phyloP scores from a whole-genome alignment of 768 basidiomycete genomes.

The Leccinum obscurum region DNA sequence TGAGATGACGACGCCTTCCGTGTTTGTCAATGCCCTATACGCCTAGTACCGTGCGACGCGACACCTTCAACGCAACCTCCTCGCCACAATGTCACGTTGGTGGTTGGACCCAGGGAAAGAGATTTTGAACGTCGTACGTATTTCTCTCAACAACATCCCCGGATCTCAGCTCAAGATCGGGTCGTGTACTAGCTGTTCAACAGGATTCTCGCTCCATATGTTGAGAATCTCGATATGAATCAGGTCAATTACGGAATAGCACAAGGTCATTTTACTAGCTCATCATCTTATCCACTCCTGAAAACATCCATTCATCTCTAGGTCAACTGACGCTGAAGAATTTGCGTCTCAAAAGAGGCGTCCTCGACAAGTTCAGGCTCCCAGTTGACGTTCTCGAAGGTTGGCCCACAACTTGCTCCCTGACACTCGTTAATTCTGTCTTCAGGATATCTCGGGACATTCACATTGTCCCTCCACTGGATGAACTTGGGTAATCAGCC shows the following conservation, averaged over 20 bases:
- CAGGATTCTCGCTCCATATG: slow-evolving; percentile 90
- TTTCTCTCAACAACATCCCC: background rate
- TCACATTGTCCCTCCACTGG: slow-evolving; percentile 87
- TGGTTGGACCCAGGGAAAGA: slow-evolving; percentile 88
- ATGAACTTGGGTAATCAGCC: slow-evolving; percentile 87
- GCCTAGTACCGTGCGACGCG: slow-evolving; percentile 1
- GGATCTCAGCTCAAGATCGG: background rate
- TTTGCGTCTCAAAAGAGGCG: slow-evolving; percentile 87
- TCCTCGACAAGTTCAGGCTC: slow-evolving; percentile 91
- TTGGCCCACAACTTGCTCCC: slow-evolving; percentile 22
- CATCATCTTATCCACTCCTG: background rate
- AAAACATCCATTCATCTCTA: slow-evolving; percentile 29
- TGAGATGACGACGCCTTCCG: slow-evolving; percentile 30
- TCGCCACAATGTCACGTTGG: slow-evolving; percentile 57
- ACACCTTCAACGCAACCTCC: slow-evolving; percentile 6
- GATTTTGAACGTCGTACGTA: slow-evolving; percentile 67
- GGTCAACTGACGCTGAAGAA: slow-evolving; percentile 79
- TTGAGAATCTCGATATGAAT: slow-evolving; percentile 93
- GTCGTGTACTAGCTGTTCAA: slow-evolving; percentile 65
- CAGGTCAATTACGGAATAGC: slow-evolving; percentile 93
- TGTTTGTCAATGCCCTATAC: slow-evolving; percentile 34
- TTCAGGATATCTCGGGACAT: slow-evolving; percentile 80
- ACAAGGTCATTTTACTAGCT: slow-evolving; percentile 51
- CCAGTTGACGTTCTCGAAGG: slow-evolving; percentile 96
- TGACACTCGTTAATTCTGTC: background rate